Evolutionary conservation across 2,329 filamentous ascomycete genomes (phyloP).

Genomic region (Penicillium sp.): DNA sequence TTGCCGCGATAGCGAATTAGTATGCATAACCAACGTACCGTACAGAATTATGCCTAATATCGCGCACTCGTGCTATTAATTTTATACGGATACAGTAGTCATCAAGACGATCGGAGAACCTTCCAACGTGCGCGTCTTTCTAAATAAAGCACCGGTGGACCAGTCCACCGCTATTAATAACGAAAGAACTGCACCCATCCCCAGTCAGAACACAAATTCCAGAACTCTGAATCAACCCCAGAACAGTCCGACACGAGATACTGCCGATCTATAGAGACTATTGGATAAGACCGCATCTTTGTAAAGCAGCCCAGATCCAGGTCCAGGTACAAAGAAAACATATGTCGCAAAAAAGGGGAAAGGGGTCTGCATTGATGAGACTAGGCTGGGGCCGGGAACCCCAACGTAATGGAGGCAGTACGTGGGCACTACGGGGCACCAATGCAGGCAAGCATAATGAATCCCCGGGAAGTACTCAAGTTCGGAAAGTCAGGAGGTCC

Average conservation of each 20-base stretch:
- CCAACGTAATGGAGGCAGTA: slow-evolving; percentile 1
- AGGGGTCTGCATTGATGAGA: background rate
- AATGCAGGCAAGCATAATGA: slow-evolving; percentile 2
- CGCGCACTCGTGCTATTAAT: background rate
- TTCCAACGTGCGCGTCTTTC: background rate
- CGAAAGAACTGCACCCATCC: background rate
- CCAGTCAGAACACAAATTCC: background rate
- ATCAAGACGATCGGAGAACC: background rate
- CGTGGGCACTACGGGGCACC: slow-evolving; percentile 9
- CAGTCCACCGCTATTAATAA: slow-evolving; percentile 5
- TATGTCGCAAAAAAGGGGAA: slow-evolving; percentile 6
- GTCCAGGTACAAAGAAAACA: slow-evolving; percentile 2
- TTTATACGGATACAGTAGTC: background rate
- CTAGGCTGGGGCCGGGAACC: background rate
- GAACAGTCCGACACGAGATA: background rate
- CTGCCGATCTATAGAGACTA: slow-evolving; percentile 1
- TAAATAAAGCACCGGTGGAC: slow-evolving; percentile 3
- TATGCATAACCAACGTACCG: background rate
- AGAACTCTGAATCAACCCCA: background rate
- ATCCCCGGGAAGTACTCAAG: background rate
- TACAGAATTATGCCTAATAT: background rate
- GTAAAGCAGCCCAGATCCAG: background rate
- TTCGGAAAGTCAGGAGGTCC: background rate
- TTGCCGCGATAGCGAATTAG: background rate
- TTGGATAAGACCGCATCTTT: background rate